These are phyloP conservation scores for Syzygium grande DNA, from an alignment of 345 rosid species.

Conservation along the genomic window DNA sequence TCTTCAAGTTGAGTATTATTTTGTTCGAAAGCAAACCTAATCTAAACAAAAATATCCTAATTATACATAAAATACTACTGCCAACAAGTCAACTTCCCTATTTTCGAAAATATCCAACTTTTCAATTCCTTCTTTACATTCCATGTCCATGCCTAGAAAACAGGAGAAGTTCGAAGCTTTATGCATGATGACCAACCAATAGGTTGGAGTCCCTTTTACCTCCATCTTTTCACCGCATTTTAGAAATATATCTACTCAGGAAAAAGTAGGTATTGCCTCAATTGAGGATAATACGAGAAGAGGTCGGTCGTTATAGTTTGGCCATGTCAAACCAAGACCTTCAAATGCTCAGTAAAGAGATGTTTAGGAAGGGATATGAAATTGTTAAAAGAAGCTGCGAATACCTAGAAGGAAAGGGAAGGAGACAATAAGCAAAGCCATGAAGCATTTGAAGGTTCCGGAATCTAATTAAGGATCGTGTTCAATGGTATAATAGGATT, in stretches of 20 bases:
- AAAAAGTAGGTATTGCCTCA: not conserved
- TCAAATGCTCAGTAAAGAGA: not conserved
- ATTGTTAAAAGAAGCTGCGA: not conserved
- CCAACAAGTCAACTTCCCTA: not conserved
- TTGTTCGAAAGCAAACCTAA: not conserved
- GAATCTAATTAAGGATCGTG: not conserved
- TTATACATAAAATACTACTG: not conserved
- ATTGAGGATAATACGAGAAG: not conserved
- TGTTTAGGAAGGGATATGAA: not conserved
- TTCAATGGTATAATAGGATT: not conserved
- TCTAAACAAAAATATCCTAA: not conserved
- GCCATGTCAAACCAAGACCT: not conserved
- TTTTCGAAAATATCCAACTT: not conserved
- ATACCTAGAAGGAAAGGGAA: not conserved
- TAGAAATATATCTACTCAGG: not conserved
- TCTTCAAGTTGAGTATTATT: not conserved
- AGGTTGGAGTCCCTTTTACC: not conserved
- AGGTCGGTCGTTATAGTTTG: not conserved
- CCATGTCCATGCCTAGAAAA: not conserved
- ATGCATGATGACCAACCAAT: not conserved
- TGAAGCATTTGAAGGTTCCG: not conserved
- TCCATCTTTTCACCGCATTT: not conserved
- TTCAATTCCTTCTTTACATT: not conserved
- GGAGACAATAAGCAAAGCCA: not conserved
- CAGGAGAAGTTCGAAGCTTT: not conserved